Percentiles rank a stretch among this genome's conserved stretches.
Evolutionary conservation across 495 filamentous ascomycete genomes (phyloP).

Genomic region (Niebla homalea): DNA sequence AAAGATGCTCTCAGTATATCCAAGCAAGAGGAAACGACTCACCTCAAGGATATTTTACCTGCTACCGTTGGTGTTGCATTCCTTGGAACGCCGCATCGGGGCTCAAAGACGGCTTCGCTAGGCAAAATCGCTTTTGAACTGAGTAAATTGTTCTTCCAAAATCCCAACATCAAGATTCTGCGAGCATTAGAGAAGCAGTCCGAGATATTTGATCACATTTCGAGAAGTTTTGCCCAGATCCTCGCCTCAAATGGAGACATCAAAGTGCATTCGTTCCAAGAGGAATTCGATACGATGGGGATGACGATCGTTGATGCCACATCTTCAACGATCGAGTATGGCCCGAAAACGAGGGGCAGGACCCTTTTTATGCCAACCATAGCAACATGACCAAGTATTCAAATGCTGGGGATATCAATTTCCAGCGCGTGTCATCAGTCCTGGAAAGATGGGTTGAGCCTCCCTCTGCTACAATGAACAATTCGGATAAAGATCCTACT

Average conservation of each 20-base stretch:
- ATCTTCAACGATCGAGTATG: slow-evolving; percentile 61
- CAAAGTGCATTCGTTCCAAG: slow-evolving; percentile 56
- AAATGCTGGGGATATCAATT: slow-evolving; percentile 10
- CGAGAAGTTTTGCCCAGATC: slow-evolving; percentile 14
- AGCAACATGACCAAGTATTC: slow-evolving; percentile 76
- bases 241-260: slow-evolving; percentile 40
- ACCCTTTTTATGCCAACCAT: slow-evolving; percentile 67
- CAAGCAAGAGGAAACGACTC: slow-evolving; percentile 6
- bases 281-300: slow-evolving; percentile 24
- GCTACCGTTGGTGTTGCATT: slow-evolving; percentile 70
- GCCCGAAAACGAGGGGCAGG: slow-evolving; percentile 59
- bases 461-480: neutral
- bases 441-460: slow-evolving; percentile 54
- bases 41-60: slow-evolving; percentile 13
- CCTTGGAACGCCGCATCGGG: slow-evolving; percentile 72
- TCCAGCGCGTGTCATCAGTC: slow-evolving; percentile 20
- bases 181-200: slow-evolving; percentile 61
- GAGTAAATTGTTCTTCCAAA: slow-evolving; percentile 41
- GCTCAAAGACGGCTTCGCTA: slow-evolving; percentile 61
- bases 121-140: slow-evolving; percentile 59
- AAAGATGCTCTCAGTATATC: slow-evolving; percentile 22
- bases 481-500: neutral
- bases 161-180: slow-evolving; percentile 37
- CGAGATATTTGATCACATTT: slow-evolving; percentile 42
- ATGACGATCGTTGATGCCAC: slow-evolving; percentile 45